Evolutionary conservation across 257 asterid genomes (phyloP).

Genomic region (Penstemon eatonii): DNA sequence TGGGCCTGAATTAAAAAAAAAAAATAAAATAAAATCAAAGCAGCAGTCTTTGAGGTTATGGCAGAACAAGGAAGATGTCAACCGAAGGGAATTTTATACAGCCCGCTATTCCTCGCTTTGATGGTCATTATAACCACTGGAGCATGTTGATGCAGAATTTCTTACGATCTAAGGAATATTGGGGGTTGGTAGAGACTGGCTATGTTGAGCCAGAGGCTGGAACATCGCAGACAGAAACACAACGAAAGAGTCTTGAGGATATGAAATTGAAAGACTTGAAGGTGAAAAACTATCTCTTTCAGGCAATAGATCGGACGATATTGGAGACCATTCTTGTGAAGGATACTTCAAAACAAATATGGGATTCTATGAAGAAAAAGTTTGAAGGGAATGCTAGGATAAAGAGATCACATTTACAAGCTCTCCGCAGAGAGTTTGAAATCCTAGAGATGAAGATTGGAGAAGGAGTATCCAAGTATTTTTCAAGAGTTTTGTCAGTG

Average conservation of each 20-base stretch:
- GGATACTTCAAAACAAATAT: constrained; percentile 12
- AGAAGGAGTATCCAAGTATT: constrained; percentile 3
- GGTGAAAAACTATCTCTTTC: constrained; percentile 21
- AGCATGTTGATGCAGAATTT: constrained; percentile 15
- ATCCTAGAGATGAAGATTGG: constrained; percentile 21
- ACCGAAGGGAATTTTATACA: no score
- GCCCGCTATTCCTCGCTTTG: constrained; percentile 12
- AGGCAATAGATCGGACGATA: constrained; percentile 19
- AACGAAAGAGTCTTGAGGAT: neutral
- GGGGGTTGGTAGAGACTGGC: constrained; percentile 6
- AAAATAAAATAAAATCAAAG: no score
- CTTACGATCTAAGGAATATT: constrained; percentile 10
- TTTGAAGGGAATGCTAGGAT: constrained; percentile 22
- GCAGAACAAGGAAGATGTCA: no score
- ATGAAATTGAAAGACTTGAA: constrained; percentile 20
- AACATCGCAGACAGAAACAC: neutral
- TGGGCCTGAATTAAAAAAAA: no score
- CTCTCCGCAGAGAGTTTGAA: constrained; percentile 21
- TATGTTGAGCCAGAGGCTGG: constrained; percentile 1
- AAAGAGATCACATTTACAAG: constrained; percentile 5
- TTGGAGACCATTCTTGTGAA: constrained; percentile 12
- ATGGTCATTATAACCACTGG: constrained; percentile 26
- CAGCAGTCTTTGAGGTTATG: no score
- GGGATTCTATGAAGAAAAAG: constrained; percentile 21
- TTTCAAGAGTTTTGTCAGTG: constrained; percentile 8